Evolutionary conservation across 1,139 yeast genomes (phyloP), one percentile per base, ranked within the genome.

Genomic region (Candida gigantensis): DNA sequence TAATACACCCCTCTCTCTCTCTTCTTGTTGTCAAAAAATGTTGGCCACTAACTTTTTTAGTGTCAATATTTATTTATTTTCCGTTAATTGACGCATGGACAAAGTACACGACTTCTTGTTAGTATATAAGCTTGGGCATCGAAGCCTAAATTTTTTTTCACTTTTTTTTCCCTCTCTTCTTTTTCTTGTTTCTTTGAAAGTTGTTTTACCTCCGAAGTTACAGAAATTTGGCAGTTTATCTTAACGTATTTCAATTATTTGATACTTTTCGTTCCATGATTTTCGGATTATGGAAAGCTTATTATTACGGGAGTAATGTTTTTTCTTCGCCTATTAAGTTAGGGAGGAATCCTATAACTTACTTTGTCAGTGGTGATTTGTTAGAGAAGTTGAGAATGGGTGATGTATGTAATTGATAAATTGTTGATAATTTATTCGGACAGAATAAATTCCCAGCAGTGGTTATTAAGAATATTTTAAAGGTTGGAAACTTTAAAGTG

Each of bases 291-390:
- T 41, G 40, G 50, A 38, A 47, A 42, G 50, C 55, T 44, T 40
- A 37, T 37, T 44, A 36, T 30, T 39, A 13, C 34, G 36, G 24
- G 30, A 30, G 35, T 40, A 41, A 34, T 15, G 14, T 13, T 15
- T 13, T 15, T 28, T 25, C 46, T 53, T 67, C 70, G 78, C 78
- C 77, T 73, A 74, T 74, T 74, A 53, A 58, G 44, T 74, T 74
- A 73, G 78, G 79, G 65, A 62, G 27, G 28, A 18, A 18, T 18
- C 23, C 28, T 26, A 17, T 13, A 3, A 9, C 27, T 23, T 16
- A 30, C 15, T 23, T 24, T 39, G 19, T 18, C 38, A 37, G 42
- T 42, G 28, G 44, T 18, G 30, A 30, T 37, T 44, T 43, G 58
- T 51, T 44, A 46, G 55, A 44, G 35, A 40, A 34, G 34, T 24